These are phyloP conservation scores for Penicillium goetzii DNA, from an alignment of 495 filamentous ascomycete genomes.

Conservation along the genomic window DNA sequence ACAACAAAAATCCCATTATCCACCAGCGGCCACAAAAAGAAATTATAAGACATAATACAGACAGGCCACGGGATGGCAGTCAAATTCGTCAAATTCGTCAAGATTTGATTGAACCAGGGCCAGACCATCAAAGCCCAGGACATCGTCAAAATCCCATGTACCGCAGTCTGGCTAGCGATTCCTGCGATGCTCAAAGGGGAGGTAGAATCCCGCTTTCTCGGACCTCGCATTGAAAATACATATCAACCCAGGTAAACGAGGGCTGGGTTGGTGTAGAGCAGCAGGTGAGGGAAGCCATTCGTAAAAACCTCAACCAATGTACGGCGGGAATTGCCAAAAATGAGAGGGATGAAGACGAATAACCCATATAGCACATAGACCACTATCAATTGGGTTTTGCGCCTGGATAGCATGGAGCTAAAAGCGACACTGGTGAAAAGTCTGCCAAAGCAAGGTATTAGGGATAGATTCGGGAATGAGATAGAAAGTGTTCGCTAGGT, in stretches of 20 bases:
- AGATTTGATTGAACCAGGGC: neutral
- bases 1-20: neutral
- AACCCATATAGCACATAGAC: neutral
- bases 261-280: neutral
- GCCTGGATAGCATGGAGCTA: neutral
- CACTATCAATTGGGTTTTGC: neutral
- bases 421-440: neutral
- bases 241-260: neutral
- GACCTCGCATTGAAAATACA: neutral
- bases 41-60: neutral
- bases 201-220: neutral
- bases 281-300: neutral
- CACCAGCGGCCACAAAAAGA: neutral
- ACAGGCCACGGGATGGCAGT: neutral
- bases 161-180: slow-evolving; percentile 4
- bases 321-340: neutral
- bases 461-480: neutral
- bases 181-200: slow-evolving; percentile 4
- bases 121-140: slow-evolving; percentile 5
- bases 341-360: neutral
- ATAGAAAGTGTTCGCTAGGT: neutral
- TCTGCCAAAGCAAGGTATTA: neutral
- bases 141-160: neutral
- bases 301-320: neutral
- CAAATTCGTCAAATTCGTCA: neutral